phyloP scores from a whole-genome alignment of 163 green algal species.

The Trebouxia gelatinosa region DNA sequence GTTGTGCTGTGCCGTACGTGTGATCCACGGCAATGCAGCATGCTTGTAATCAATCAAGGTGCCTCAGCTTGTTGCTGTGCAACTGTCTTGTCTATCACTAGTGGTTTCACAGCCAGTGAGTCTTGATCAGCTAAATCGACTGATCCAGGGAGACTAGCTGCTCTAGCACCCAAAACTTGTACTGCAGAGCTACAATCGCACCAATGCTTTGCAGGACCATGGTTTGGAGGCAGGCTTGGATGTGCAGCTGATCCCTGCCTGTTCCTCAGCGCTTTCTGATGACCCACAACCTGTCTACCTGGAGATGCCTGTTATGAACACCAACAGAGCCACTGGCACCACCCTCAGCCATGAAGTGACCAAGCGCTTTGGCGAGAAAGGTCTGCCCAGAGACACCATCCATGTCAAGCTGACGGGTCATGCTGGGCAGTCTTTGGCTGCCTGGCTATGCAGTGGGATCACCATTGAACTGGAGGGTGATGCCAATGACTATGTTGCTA shows the following conservation, averaged over 20 bases:
- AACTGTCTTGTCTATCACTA: too few species aligned
- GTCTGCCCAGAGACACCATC: constrained; percentile 87
- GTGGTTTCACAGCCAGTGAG: too few species aligned
- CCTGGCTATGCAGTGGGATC: constrained; percentile 81
- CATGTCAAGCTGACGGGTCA: constrained; percentile 82
- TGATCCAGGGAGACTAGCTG: too few species aligned
- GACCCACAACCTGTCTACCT: constrained; percentile 65
- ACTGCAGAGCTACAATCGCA: too few species aligned
- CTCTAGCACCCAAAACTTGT: too few species aligned
- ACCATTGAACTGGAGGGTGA: constrained; percentile 92
- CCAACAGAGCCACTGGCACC: constrained; percentile 66
- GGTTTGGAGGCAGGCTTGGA: constrained; percentile 81
- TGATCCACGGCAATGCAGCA: too few species aligned
- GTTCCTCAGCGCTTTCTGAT: constrained; percentile 48
- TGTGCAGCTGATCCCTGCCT: constrained; percentile 75
- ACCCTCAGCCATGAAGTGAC: constrained; percentile 90
- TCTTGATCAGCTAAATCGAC: too few species aligned
- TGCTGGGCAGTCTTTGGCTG: constrained; percentile 86
- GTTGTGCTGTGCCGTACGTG: too few species aligned
- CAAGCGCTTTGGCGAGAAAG: constrained; percentile 76
- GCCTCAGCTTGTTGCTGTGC: too few species aligned
- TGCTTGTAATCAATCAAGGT: too few species aligned
- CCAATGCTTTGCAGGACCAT: constrained; percentile 86
- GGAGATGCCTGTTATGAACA: constrained; percentile 74
- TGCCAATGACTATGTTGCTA: constrained; percentile 96